Conservation (phyloP, 306 rosid species). For the Cucurbita ficifolia region DNA sequence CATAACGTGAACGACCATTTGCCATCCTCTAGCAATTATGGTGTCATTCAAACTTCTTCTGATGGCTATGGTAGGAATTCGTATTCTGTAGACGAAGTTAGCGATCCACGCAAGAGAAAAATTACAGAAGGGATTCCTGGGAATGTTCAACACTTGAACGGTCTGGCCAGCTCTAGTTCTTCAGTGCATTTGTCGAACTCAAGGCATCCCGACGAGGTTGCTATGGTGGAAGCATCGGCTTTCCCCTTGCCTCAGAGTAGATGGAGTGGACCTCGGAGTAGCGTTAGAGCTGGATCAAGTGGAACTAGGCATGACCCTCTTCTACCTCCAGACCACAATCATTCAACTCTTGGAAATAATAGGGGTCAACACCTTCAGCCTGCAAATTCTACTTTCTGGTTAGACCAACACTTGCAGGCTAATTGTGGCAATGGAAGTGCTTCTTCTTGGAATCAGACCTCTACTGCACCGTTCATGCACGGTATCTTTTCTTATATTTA, state of each 20-base stretch:
- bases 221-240: slow-evolving; percentile 34
- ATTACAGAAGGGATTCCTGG: slow-evolving; percentile 48
- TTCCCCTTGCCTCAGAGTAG: slow-evolving; percentile 2
- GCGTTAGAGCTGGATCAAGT: not conserved
- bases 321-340: slow-evolving; percentile 19
- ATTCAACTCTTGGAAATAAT: slow-evolving; percentile 51
- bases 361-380: slow-evolving; percentile 63
- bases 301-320: slow-evolving; percentile 2
- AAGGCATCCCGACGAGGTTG: slow-evolving; percentile 49
- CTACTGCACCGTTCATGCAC: slow-evolving; percentile 33
- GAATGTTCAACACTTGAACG: slow-evolving; percentile 39
- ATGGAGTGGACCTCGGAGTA: slow-evolving; percentile 6
- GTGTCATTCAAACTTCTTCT: slow-evolving; percentile 16
- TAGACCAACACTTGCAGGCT: slow-evolving; percentile 50
- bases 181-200: slow-evolving; percentile 39
- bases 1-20: slow-evolving; percentile 41
- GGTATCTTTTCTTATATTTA: not conserved
- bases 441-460: slow-evolving; percentile 57
- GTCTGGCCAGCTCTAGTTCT: slow-evolving; percentile 41
- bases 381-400: slow-evolving; percentile 46
- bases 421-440: slow-evolving; percentile 39
- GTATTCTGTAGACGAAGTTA: slow-evolving; percentile 45
- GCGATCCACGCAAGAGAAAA: slow-evolving; percentile 82
- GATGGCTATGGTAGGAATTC: slow-evolving; percentile 48
- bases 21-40: slow-evolving; percentile 36